Conservation (phyloP, 305 asterid species). For the Fraxinus sp. region DNA sequence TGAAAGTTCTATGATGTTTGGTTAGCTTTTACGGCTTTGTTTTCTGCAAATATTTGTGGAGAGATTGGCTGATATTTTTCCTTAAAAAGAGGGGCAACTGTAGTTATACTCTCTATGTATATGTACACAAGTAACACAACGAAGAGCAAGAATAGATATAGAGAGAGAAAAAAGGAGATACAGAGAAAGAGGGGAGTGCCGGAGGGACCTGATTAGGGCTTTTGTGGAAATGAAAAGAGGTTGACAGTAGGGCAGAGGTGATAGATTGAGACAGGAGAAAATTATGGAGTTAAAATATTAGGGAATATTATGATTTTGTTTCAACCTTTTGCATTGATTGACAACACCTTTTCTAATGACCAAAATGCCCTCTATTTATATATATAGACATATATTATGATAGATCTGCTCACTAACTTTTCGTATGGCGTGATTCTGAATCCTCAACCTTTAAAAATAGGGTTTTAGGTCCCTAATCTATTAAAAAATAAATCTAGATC, state of each 20-base stretch:
- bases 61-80: slow-evolving; percentile 41
- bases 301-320: slow-evolving; percentile 59
- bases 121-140: not conserved
- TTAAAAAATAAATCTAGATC: too few relatives aligned
- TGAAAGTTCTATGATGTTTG: slow-evolving; percentile 37
- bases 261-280: slow-evolving; percentile 42
- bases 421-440: not conserved
- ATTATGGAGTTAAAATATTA: slow-evolving; percentile 20
- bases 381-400: too few relatives aligned
- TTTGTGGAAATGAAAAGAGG: slow-evolving; percentile 54
- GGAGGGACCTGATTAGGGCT: slow-evolving; percentile 53
- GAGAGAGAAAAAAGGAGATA: not conserved
- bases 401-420: too few relatives aligned
- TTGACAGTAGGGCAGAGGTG: slow-evolving; percentile 40
- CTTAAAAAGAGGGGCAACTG: slow-evolving; percentile 40
- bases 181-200: not conserved
- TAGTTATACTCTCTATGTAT: slow-evolving; percentile 25
- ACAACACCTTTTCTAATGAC: slow-evolving; percentile 49
- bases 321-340: slow-evolving; percentile 55
- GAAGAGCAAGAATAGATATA: not conserved
- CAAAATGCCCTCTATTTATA: slow-evolving; percentile 27
- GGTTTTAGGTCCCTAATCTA: not conserved
- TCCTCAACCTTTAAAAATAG: not conserved
- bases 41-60: slow-evolving; percentile 33
- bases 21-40: slow-evolving; percentile 43